Base-by-base conservation (phyloP, 2,329 filamentous ascomycete species). In the Apiospora saccharicola region DNA sequence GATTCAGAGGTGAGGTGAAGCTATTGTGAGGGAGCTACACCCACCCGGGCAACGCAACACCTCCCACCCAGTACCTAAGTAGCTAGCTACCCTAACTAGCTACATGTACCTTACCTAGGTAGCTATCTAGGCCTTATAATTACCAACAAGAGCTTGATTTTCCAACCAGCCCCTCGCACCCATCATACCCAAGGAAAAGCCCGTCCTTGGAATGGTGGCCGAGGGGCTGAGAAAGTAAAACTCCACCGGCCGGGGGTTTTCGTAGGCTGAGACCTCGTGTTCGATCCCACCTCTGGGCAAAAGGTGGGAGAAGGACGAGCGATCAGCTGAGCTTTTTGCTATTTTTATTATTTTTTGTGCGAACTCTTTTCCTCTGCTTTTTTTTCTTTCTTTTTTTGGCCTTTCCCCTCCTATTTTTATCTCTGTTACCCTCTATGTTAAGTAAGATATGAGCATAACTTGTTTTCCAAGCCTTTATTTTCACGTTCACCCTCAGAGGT, bases 201-300 rank as follows among this genome's bases (percentile, higher is more conserved):
- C 43, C 43, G 34, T 34, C 30, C 34, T 37, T n/a, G 19, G 22
- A 41, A n/a, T 22, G 19, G 8, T 64, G 57, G 34, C 34, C 57
- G 57, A 61, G 57, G 30, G 22, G 3, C 57, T 64, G 57, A 6
- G 19, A 19, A 19, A 41, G 34, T 14, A 41, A 64, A 64, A 41
- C 3, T 3, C 30, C 30, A 16, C 34, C 4, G 30, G 12, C 6
- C 7, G 34, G 53, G 30, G 53, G 19, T n/a, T 64, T 64, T 41
- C 34, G 34, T 64, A 64, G 22, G 57, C 57, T 41, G 57, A 34
- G n/a, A 64, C 57, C 57, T 14, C 57, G 22, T 22, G 57, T 64
- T 64, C 57, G 57, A 64, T 41, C 8, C 57, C 34, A 22, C 34
- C 30, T 16, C 30, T 30, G 12, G 53, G 10, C 37, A 10, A 41